These are phyloP conservation scores for Ogataea kodamae DNA, from an alignment of 805 yeast species.

Conservation along the genomic window DNA sequence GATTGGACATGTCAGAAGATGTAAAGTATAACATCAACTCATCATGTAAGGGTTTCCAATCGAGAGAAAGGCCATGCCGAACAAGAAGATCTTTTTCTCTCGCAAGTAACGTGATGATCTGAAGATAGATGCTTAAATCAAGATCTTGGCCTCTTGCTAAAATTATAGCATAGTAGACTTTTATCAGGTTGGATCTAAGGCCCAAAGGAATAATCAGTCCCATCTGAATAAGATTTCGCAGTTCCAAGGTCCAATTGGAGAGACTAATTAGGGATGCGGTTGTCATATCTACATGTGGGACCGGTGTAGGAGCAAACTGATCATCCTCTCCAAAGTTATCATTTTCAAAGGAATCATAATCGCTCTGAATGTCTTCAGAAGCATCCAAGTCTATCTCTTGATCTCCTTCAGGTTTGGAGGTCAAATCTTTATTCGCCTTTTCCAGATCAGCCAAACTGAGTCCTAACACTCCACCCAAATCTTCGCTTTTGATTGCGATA, in stretches of 20 bases:
- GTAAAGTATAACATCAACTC: constrained; percentile 25
- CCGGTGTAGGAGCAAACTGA: constrained; percentile 38
- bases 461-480: constrained; percentile 65
- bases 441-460: constrained; percentile 69
- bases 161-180: constrained; percentile 68
- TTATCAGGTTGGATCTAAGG: constrained; percentile 57
- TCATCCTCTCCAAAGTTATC: constrained; percentile 33
- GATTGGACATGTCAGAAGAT: constrained; percentile 45
- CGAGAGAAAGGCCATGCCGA: constrained; percentile 41
- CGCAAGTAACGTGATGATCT: constrained; percentile 57
- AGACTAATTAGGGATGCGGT: constrained; percentile 74
- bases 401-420: constrained; percentile 1
- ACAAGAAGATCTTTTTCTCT: constrained; percentile 42
- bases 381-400: neutral
- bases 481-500: constrained; percentile 71
- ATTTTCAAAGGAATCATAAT: constrained; percentile 51
- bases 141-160: constrained; percentile 69
- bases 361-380: constrained; percentile 32
- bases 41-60: constrained; percentile 46
- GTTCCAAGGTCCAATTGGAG: constrained; percentile 83
- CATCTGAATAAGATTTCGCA: constrained; percentile 72
- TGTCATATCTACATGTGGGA: constrained; percentile 59
- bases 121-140: constrained; percentile 56
- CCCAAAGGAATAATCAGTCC: constrained; percentile 74
- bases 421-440: constrained; percentile 25